Evolutionary conservation across 441 rosid species (phyloP).

Genomic region (Croton setiger): DNA sequence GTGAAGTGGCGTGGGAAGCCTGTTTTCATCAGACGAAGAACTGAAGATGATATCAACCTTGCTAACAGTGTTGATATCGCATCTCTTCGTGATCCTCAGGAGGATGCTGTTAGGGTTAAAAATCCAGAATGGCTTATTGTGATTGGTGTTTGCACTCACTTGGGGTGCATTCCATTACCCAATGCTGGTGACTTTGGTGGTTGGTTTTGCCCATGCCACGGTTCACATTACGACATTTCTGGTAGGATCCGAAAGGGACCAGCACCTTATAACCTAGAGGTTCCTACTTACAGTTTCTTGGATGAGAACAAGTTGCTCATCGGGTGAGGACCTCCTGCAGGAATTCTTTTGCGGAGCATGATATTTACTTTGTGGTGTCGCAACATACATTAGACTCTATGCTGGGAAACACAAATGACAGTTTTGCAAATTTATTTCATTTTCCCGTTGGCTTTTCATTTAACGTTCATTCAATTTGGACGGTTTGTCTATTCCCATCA

Average conservation of each 20-base stretch:
- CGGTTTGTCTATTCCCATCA: constrained; percentile 18
- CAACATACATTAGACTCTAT: constrained; percentile 18
- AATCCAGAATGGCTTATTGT: constrained; percentile 94
- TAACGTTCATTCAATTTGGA: constrained; percentile 18
- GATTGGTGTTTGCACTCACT: constrained; percentile 89
- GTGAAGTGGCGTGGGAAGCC: constrained; percentile 99
- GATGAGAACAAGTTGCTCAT: constrained; percentile 76
- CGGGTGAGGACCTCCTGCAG: constrained; percentile 42
- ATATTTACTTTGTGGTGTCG: constrained; percentile 9
- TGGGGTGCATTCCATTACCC: constrained; percentile 95
- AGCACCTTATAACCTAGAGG: constrained; percentile 92
- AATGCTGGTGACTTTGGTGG: constrained; percentile 98
- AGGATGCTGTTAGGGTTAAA: constrained; percentile 79
- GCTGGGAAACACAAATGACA: constrained; percentile 14
- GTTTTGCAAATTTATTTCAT: constrained; percentile 21
- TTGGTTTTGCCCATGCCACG: constrained; percentile 99
- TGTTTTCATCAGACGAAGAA: constrained; percentile 83
- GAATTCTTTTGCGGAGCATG: constrained; percentile 16
- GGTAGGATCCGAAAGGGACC: constrained; percentile 97
- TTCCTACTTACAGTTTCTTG: constrained; percentile 91
- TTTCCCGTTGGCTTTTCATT: constrained; percentile 14
- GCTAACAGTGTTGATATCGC: constrained; percentile 84
- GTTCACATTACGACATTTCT: constrained; percentile 94
- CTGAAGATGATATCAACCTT: constrained; percentile 77
- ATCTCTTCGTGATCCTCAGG: constrained; percentile 91